These are phyloP conservation scores for Gymnopilus dilepis DNA, from an alignment of 768 basidiomycete species.

Conservation along the genomic window DNA sequence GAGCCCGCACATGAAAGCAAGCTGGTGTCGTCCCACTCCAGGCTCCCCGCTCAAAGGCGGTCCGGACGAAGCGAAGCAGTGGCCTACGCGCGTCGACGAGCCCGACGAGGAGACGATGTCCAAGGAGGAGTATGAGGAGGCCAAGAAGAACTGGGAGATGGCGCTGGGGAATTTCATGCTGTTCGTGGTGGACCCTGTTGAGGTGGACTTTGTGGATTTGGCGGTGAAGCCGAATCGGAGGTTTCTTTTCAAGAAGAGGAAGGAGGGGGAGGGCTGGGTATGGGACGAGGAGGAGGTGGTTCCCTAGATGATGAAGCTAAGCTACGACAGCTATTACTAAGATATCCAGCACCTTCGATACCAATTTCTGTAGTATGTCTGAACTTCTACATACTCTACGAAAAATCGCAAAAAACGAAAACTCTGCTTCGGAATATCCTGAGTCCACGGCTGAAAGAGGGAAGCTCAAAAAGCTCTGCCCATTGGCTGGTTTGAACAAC, in stretches of 20 bases:
- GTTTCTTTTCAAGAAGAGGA: conserved; percentile 54
- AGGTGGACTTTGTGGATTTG: conserved; percentile 74
- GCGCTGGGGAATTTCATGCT: conserved; percentile 75
- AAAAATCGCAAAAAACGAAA: too few relatives aligned
- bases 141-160: conserved; percentile 49
- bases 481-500: conserved; percentile 39
- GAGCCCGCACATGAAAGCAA: conserved; percentile 67
- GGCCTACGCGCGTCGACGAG: conserved; percentile 63
- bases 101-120: conserved; percentile 26
- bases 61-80: conserved; percentile 61
- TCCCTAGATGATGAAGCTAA: too few relatives aligned
- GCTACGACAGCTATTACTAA: too few relatives aligned
- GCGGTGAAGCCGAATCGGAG: conserved; percentile 60
- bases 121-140: conserved; percentile 46
- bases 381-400: too few relatives aligned
- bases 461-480: conserved; percentile 27
- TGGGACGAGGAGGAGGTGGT: conserved; percentile 72
- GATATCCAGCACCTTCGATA: too few relatives aligned
- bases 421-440: too few relatives aligned
- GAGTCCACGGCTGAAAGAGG: neutral
- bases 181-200: conserved; percentile 69
- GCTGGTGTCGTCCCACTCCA: conserved; percentile 72
- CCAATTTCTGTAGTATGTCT: neutral
- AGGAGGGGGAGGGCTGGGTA: conserved; percentile 33
- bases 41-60: conserved; percentile 58